These are phyloP conservation scores for Saccharomyces hybrid DNA, from an alignment of 1,139 yeast genomes.

Conservation along the genomic window DNA sequence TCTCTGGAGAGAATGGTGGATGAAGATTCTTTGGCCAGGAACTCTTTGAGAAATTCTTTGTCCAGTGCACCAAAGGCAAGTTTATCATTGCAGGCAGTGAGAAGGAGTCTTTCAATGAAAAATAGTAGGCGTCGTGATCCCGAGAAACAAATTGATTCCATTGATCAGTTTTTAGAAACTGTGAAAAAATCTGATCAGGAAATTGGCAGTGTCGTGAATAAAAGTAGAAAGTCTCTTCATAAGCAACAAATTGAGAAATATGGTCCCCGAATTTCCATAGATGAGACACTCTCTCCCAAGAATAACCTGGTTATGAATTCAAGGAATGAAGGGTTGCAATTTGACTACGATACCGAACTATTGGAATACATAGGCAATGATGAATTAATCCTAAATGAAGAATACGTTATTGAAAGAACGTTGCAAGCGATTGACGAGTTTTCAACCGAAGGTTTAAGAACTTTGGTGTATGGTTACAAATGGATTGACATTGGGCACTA, in stretches of 20 bases:
- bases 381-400: slow-evolving; percentile 61
- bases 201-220: slow-evolving; percentile 49
- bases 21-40: slow-evolving; percentile 16
- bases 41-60: slow-evolving; percentile 16
- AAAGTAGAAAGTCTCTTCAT: slow-evolving; percentile 58
- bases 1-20: slow-evolving; percentile 28
- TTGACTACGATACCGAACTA: slow-evolving; percentile 11
- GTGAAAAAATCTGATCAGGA: slow-evolving; percentile 47
- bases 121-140: slow-evolving; percentile 23
- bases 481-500: slow-evolving; percentile 60
- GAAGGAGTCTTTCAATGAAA: slow-evolving; percentile 24
- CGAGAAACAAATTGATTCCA: slow-evolving; percentile 38
- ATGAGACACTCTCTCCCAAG: neutral
- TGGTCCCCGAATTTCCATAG: slow-evolving; percentile 26
- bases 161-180: slow-evolving; percentile 49
- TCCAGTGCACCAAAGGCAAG: slow-evolving; percentile 31
- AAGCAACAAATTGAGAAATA: slow-evolving; percentile 54
- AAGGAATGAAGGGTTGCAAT: slow-evolving; percentile 4
- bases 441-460: slow-evolving; percentile 89
- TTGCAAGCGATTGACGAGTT: slow-evolving; percentile 87
- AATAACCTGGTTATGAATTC: slow-evolving; percentile 4
- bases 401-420: slow-evolving; percentile 71
- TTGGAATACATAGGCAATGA: slow-evolving; percentile 48
- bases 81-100: slow-evolving; percentile 31
- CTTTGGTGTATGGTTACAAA: slow-evolving; percentile 72